These are phyloP conservation scores for Malbranchea zuffiana DNA, from an alignment of 2,329 filamentous ascomycete species.

Conservation along the genomic window DNA sequence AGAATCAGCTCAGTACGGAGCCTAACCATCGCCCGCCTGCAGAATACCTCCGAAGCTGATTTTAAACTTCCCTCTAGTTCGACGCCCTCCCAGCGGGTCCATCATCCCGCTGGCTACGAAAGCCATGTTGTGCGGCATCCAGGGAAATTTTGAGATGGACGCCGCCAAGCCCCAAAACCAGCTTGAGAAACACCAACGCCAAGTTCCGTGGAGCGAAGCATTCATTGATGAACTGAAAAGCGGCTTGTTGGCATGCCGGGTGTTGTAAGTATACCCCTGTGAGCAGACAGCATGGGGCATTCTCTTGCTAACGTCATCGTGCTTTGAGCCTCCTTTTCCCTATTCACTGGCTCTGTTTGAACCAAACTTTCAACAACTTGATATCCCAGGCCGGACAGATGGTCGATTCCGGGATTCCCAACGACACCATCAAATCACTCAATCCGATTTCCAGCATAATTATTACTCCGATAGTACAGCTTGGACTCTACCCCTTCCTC, in stretches of 20 bases:
- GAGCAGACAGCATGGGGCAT: too few species aligned
- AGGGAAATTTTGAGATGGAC: slow-evolving; percentile 11
- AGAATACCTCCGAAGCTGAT: background rate
- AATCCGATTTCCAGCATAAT: slow-evolving; percentile 51
- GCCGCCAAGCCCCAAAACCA: slow-evolving; percentile 35
- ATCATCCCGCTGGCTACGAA: slow-evolving; percentile 9
- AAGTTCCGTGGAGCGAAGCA: slow-evolving; percentile 12
- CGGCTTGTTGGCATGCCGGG: slow-evolving; percentile 11
- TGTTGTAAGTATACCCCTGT: slow-evolving; percentile 14
- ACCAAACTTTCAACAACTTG: slow-evolving; percentile 31
- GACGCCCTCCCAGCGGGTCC: slow-evolving; percentile 9
- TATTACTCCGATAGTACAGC: slow-evolving; percentile 41
- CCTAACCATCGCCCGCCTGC: background rate
- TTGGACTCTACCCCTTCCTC: slow-evolving; percentile 47
- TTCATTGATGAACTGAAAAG: slow-evolving; percentile 14
- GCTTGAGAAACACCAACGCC: slow-evolving; percentile 51
- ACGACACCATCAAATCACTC: slow-evolving; percentile 51
- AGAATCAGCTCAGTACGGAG: slow-evolving; percentile 8
- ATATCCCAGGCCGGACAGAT: slow-evolving; percentile 47
- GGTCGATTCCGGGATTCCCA: slow-evolving; percentile 41
- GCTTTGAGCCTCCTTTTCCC: slow-evolving; percentile 18
- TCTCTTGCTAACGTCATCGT: background rate
- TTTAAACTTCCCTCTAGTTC: slow-evolving; percentile 1
- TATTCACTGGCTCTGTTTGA: slow-evolving; percentile 22
- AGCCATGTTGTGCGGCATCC: slow-evolving; percentile 6